These are phyloP conservation scores for Tricholoma sp. DNA, from an alignment of 768 basidiomycete species.

Conservation along the genomic window DNA sequence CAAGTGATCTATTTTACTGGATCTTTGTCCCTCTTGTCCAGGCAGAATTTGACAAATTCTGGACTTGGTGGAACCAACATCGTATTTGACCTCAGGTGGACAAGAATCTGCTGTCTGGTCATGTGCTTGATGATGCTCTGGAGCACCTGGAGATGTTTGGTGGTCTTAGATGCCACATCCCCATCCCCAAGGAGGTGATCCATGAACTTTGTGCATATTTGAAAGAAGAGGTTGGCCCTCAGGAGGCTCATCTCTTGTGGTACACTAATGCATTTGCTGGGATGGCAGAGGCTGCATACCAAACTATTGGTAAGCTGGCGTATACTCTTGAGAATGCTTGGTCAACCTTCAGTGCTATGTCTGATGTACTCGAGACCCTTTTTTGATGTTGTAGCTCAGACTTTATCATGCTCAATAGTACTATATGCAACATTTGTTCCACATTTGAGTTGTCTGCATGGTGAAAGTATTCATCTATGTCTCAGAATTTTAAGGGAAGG, in stretches of 20 bases:
- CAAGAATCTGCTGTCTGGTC: too few relatives aligned
- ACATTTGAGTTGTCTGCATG: too few relatives aligned
- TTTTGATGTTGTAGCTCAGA: too few relatives aligned
- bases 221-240: constrained; percentile 9
- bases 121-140: too few relatives aligned
- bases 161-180: constrained; percentile 11
- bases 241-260: background rate
- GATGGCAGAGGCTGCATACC: background rate
- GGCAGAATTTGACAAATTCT: background rate
- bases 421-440: too few relatives aligned
- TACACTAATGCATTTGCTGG: background rate
- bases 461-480: too few relatives aligned
- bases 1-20: background rate
- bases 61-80: background rate
- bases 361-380: background rate
- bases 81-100: background rate
- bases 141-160: constrained; percentile 1
- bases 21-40: background rate
- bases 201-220: constrained; percentile 8
- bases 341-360: background rate
- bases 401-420: too few relatives aligned
- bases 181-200: constrained; percentile 9
- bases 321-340: background rate
- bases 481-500: too few relatives aligned
- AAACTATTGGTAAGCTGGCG: background rate